Conservation (phyloP, 805 yeast genomes). For the Myxozyma geophila region DNA sequence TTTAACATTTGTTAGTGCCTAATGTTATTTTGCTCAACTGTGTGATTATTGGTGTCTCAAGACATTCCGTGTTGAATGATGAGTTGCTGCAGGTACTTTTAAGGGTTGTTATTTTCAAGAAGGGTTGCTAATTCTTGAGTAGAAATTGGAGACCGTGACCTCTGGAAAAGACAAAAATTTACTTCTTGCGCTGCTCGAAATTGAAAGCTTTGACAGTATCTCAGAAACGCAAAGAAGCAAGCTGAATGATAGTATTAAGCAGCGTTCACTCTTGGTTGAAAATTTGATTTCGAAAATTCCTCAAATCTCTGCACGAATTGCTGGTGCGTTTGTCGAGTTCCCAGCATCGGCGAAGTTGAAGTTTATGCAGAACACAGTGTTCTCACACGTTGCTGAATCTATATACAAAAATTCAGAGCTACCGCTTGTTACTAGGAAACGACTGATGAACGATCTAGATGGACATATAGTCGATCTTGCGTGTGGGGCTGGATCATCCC, state of each 20-base stretch:
- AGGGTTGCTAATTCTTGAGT: not conserved
- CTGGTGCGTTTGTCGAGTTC: conserved; percentile 63
- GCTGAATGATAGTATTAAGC: conserved; percentile 26
- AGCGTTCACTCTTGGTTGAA: conserved; percentile 23
- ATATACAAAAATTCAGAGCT: conserved; percentile 38
- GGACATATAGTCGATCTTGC: conserved; percentile 60
- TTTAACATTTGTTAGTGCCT: conserved; percentile 13
- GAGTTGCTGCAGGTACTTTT: conserved; percentile 11
- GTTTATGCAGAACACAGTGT: conserved; percentile 88
- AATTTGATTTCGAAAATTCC: conserved; percentile 13
- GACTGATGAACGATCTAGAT: conserved; percentile 66
- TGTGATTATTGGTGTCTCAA: conserved; percentile 8
- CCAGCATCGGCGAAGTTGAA: conserved; percentile 66
- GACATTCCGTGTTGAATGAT: conserved; percentile 5
- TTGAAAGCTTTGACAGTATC: conserved; percentile 3
- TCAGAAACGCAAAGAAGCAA: conserved; percentile 18
- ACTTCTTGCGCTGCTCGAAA: conserved; percentile 16
- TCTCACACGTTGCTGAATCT: conserved; percentile 77
- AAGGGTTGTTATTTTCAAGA: not conserved
- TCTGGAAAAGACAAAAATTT: conserved; percentile 12
- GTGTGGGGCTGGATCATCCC: conserved; percentile 89
- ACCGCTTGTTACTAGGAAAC: conserved; percentile 47
- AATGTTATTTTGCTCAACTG: conserved; percentile 16
- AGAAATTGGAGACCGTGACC: conserved; percentile 14
- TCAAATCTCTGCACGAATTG: conserved; percentile 42